Evolutionary conservation across 805 yeast species (phyloP).

Genomic region (Sungouiella thailandica): DNA sequence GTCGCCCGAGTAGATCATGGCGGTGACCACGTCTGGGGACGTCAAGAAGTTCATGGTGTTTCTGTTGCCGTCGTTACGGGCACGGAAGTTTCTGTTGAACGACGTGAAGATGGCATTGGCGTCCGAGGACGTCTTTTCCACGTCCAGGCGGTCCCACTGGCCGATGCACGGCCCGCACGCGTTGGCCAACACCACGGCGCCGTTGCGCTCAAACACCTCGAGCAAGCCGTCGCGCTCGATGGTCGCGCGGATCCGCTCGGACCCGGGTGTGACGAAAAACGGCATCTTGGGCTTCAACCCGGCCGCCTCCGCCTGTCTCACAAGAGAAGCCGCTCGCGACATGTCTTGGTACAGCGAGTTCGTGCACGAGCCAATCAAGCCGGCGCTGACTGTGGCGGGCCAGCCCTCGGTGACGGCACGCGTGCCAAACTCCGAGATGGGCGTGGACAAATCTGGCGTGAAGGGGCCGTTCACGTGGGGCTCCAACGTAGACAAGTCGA

Average conservation of each 20-base stretch:
- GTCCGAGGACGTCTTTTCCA: constrained; percentile 57
- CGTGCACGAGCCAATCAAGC: constrained; percentile 96
- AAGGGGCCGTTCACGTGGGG: constrained; percentile 98
- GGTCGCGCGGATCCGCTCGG: constrained; percentile 97
- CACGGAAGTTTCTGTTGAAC: constrained; percentile 95
- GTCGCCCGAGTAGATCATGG: constrained; percentile 92
- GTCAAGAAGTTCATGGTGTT: constrained; percentile 96
- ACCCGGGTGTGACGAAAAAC: constrained; percentile 95
- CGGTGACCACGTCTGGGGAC: constrained; percentile 97
- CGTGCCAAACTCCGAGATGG: constrained; percentile 74
- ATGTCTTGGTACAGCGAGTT: constrained; percentile 98
- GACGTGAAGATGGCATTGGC: constrained; percentile 91
- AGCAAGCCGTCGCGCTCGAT: constrained; percentile 92
- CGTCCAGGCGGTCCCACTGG: constrained; percentile 95
- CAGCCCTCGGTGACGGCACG: constrained; percentile 70
- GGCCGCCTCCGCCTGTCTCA: constrained; percentile 77
- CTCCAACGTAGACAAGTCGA: constrained; percentile 80
- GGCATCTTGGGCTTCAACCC: constrained; percentile 90
- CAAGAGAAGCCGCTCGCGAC: constrained; percentile 92
- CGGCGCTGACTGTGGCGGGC: constrained; percentile 86
- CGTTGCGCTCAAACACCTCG: constrained; percentile 73
- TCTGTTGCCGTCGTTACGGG: constrained; percentile 98
- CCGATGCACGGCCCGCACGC: constrained; percentile 99
- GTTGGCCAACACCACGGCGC: constrained; percentile 90
- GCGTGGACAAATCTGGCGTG: constrained; percentile 96